Evolutionary conservation across 345 rosid species (phyloP).

Genomic region (Boechera retrofracta): DNA sequence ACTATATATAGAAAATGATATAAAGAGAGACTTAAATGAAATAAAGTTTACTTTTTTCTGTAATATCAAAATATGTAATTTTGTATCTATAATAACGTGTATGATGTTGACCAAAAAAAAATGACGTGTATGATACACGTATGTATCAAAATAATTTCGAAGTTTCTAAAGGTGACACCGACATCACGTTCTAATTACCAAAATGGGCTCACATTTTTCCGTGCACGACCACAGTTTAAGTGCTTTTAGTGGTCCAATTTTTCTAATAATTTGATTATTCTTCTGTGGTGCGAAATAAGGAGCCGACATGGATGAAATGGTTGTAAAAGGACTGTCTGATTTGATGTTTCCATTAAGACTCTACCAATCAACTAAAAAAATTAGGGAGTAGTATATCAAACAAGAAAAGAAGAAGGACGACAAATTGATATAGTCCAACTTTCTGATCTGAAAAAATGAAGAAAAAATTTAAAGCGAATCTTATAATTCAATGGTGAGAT

Average conservation of each 20-base stretch:
- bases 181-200: constrained; percentile 10
- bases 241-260: constrained; percentile 22
- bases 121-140: not conserved
- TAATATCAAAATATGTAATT: not conserved
- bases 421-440: constrained; percentile 6
- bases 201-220: constrained; percentile 11
- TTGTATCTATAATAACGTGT: not conserved
- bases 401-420: not conserved
- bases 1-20: constrained; percentile 23
- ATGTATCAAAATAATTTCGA: not conserved
- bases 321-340: constrained; percentile 21
- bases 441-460: constrained; percentile 4
- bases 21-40: not conserved
- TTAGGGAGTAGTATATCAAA: not conserved
- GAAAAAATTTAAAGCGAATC: not conserved
- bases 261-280: constrained; percentile 1
- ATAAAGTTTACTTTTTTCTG: no score
- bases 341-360: constrained; percentile 33
- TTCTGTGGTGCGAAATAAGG: constrained; percentile 21
- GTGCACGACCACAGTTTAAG: not conserved
- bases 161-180: constrained; percentile 11
- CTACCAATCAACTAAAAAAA: not conserved
- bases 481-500: not conserved
- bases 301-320: constrained; percentile 29
- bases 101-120: not conserved